Evolutionary conservation across 345 rosid genomes (phyloP), one percentile per base, ranked within the genome.

Genomic region (Aquilaria sinensis): DNA sequence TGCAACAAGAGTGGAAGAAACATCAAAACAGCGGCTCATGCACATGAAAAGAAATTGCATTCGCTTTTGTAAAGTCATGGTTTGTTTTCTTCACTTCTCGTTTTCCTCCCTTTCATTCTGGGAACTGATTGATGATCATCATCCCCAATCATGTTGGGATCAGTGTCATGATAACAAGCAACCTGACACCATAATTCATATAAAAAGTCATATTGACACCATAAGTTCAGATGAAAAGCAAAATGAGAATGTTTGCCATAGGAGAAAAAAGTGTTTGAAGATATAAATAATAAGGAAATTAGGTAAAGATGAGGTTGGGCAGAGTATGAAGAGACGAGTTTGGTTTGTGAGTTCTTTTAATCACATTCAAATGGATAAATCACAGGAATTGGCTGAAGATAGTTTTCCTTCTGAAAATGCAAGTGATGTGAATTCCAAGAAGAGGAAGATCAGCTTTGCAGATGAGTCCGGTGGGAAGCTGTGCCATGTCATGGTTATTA

Each of bases 31-130:
- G 81, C 83, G 85, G 92, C 70, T 88, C 57, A 78, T 83, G 12
- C 73, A 79, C 48, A 82, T 90, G 77, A 65, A 81, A 34, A 83
- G 89, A 57, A 87, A 94, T 53, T 88, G 88, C 80, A 82, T 48
- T 66, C 89, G 95, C 13, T 94, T 94, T 67, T 85, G 96, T 67
- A 94, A 86, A 81, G 79, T 90, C 72, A 88, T 88, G 97, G 96
- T 94, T 54, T 33, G 82, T 74, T 70, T 61, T 70, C 48, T 47
- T 34, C 12, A 32, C 61, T 34, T 57, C 29, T 15, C 31, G 8
- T 37, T 37, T 37, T 37, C 5, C 43, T 3, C 1, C 43, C 43
- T 37, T 5, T 37, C 1, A 37, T 37, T 37, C 3, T 37, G 43
- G 43, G 1, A 2, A 37, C 8, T 0, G 43, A 37, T 37, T 2